These are phyloP conservation scores for Persicaria tinctoria DNA, from an alignment of 148 eudicot species.

Conservation along the genomic window DNA sequence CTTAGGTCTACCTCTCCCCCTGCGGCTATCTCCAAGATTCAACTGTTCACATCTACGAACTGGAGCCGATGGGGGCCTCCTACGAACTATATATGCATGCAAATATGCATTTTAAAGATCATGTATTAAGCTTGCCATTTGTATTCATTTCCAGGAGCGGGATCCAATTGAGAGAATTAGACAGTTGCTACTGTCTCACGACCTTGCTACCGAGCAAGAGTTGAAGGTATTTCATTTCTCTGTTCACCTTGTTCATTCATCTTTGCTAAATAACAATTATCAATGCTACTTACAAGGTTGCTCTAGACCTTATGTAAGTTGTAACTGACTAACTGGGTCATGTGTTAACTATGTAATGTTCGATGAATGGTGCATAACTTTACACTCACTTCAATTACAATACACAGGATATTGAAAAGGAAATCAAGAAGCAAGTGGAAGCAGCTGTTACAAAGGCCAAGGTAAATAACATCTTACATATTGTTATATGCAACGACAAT, in stretches of 20 bases:
- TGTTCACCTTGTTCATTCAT: slow-evolving; percentile 11
- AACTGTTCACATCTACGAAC: too few species aligned
- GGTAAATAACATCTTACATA: slow-evolving; percentile 19
- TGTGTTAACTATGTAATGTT: background rate
- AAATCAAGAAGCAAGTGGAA: slow-evolving; percentile 43
- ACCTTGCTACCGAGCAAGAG: slow-evolving; percentile 77
- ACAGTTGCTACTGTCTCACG: slow-evolving; percentile 65
- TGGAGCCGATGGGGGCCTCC: too few species aligned
- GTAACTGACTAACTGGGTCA: too few species aligned
- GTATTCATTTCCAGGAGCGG: slow-evolving; percentile 50
- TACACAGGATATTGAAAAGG: slow-evolving; percentile 42
- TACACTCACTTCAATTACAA: background rate
- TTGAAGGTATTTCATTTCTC: slow-evolving; percentile 35
- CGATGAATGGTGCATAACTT: background rate
- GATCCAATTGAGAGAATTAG: slow-evolving; percentile 90
- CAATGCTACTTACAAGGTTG: too few species aligned
- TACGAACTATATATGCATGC: background rate
- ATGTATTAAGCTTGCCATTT: slow-evolving; percentile 1
- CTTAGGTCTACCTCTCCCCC: too few species aligned
- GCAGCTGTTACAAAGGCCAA: slow-evolving; percentile 49
- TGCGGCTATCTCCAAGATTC: too few species aligned
- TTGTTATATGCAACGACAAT: background rate
- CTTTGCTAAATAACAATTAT: too few species aligned
- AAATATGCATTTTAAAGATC: background rate
- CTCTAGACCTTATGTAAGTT: too few species aligned